Conservation (phyloP, 2,329 filamentous ascomycete genomes). For the Neonectria faginata region DNA sequence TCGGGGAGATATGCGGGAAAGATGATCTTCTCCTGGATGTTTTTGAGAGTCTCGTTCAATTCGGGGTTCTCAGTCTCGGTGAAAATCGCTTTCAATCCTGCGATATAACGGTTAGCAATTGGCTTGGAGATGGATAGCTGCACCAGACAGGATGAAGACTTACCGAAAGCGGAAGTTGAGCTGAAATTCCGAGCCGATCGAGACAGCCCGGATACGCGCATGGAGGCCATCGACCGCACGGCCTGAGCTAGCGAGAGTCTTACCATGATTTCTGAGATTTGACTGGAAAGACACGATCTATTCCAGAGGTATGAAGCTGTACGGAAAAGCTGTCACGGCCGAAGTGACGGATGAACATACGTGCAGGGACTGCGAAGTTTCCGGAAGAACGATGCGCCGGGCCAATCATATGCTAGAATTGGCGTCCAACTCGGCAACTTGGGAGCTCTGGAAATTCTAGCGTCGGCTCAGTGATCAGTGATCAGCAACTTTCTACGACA, state of each 20-base stretch:
- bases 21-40: slow-evolving; percentile 69
- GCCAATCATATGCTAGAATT: slow-evolving; percentile 52
- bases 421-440: slow-evolving; percentile 27
- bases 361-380: slow-evolving; percentile 30
- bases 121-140: slow-evolving; percentile 9
- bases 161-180: slow-evolving; percentile 48
- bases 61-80: slow-evolving; percentile 62
- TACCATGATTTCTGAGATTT: slow-evolving; percentile 31
- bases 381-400: slow-evolving; percentile 49
- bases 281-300: slow-evolving; percentile 12
- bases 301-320: slow-evolving; percentile 19
- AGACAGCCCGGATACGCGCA: slow-evolving; percentile 30
- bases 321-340: slow-evolving; percentile 11
- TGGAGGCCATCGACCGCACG: slow-evolving; percentile 40
- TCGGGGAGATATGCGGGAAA: slow-evolving; percentile 69
- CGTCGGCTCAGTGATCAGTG: slow-evolving; percentile 32
- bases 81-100: slow-evolving; percentile 58
- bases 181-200: slow-evolving; percentile 44
- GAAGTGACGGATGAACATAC: slow-evolving; percentile 30
- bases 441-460: slow-evolving; percentile 46
- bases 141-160: slow-evolving; percentile 6
- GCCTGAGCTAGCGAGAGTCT: slow-evolving; percentile 42
- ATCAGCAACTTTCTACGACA: slow-evolving; percentile 39
- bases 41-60: slow-evolving; percentile 64
- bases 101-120: slow-evolving; percentile 24